Conservation (phyloP, 169 alveolate species). For the Eimeria acervulina region DNA sequence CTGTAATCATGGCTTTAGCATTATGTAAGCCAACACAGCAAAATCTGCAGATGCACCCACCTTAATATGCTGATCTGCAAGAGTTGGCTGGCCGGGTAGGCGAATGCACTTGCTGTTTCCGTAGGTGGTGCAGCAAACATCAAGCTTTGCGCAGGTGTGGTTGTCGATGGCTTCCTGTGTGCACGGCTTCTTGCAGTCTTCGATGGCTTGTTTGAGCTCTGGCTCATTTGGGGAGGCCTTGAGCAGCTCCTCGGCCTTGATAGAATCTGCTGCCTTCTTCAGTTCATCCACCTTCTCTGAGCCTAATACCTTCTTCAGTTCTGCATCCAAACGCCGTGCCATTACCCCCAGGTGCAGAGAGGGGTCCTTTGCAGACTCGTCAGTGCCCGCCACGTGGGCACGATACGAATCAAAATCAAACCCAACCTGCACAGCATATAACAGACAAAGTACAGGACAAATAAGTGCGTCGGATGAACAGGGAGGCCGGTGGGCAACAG, state of each 20-base stretch:
- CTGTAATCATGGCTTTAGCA: not conserved
- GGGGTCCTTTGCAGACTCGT: slow-evolving; percentile 53
- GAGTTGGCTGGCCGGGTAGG: slow-evolving; percentile 60
- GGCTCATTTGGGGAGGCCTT: slow-evolving; percentile 28
- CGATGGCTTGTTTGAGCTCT: slow-evolving; percentile 23
- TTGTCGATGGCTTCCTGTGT: not conserved
- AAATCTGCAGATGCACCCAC: not conserved
- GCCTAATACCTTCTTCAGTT: slow-evolving; percentile 7
- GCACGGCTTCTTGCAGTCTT: slow-evolving; percentile 72
- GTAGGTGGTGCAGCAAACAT: slow-evolving; percentile 68
- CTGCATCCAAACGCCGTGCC: slow-evolving; percentile 57
- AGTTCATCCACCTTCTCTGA: slow-evolving; percentile 22
- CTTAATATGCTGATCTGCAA: slow-evolving; percentile 31
- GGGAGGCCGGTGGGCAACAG: no score
- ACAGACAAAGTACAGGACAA: not conserved
- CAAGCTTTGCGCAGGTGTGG: slow-evolving; percentile 51
- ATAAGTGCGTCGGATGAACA: not conserved
- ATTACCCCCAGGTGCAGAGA: slow-evolving; percentile 11
- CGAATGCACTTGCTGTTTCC: slow-evolving; percentile 77
- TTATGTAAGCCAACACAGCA: not conserved
- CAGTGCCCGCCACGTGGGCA: slow-evolving; percentile 56
- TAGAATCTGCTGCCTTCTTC: slow-evolving; percentile 16
- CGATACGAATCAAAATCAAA: slow-evolving; percentile 74
- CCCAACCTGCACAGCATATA: slow-evolving; percentile 24
- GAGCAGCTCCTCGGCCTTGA: slow-evolving; percentile 35